Percentiles rank a stretch among this genome's conserved stretches.
These are phyloP conservation scores for Aphanomyces astaci DNA, from an alignment of 352 stramenopile genomes.

Conservation along the genomic window DNA sequence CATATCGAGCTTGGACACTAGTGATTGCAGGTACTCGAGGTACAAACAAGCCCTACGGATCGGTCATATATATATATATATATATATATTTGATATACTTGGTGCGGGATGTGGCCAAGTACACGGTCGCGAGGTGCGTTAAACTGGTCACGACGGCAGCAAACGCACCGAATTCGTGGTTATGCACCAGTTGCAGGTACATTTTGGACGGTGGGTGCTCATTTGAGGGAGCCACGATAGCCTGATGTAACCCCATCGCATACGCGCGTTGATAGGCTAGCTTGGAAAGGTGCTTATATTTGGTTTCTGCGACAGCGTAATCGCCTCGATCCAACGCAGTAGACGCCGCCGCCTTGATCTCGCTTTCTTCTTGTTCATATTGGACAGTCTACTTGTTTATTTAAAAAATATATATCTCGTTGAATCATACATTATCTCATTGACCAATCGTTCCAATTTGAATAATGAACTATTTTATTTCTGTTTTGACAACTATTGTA, in stretches of 20 bases:
- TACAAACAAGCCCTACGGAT: neutral
- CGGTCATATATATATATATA: neutral
- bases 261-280: neutral
- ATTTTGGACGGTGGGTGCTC: slow-evolving; percentile 12
- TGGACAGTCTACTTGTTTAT: neutral
- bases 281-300: slow-evolving; percentile 3
- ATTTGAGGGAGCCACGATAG: neutral
- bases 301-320: neutral
- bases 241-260: neutral
- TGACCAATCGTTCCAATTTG: too few relatives aligned
- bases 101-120: slow-evolving; percentile 6
- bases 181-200: slow-evolving; percentile 15
- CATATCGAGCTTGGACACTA: neutral
- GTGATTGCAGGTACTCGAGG: neutral
- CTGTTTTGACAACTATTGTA: too few relatives aligned
- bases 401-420: neutral
- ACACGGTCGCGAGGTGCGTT: neutral
- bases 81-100: neutral
- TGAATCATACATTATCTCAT: too few relatives aligned
- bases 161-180: neutral
- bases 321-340: neutral
- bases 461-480: too few relatives aligned
- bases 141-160: neutral
- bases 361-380: neutral
- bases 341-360: too few relatives aligned